These are phyloP conservation scores for Nigrospora oryzae DNA, from an alignment of 2,329 filamentous ascomycete species.

Conservation along the genomic window DNA sequence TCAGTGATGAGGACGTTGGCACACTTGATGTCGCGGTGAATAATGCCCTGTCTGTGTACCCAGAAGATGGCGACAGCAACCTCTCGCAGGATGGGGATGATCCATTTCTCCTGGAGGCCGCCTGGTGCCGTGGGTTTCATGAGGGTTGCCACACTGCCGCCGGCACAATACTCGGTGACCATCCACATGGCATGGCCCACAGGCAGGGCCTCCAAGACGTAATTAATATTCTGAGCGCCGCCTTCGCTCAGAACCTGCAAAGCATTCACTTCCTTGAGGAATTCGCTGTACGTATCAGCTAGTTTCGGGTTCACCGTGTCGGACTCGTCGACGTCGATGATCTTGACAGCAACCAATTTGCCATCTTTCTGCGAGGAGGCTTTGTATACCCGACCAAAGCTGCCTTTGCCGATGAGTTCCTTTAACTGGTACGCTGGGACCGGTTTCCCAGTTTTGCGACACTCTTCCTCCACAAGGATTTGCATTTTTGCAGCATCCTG, in stretches of 20 bases:
- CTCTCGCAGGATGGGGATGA: slow-evolving; percentile 58
- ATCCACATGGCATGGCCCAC: slow-evolving; percentile 80
- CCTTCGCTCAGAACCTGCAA: slow-evolving; percentile 66
- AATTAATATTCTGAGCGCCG: slow-evolving; percentile 71
- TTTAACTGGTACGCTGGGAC: slow-evolving; percentile 59
- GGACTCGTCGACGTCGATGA: slow-evolving; percentile 74
- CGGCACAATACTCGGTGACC: slow-evolving; percentile 78
- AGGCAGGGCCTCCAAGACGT: slow-evolving; percentile 69
- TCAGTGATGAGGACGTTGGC: slow-evolving; percentile 77
- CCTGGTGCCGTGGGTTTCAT: slow-evolving; percentile 60
- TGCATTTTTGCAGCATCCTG: slow-evolving; percentile 68
- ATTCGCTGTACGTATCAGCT: slow-evolving; percentile 60
- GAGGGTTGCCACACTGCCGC: slow-evolving; percentile 69
- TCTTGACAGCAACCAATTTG: slow-evolving; percentile 66
- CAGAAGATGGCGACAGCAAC: slow-evolving; percentile 58
- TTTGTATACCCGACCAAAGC: slow-evolving; percentile 68
- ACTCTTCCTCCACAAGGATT: slow-evolving; percentile 52
- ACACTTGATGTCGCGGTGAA: slow-evolving; percentile 65
- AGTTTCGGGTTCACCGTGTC: slow-evolving; percentile 59
- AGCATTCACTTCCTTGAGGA: slow-evolving; percentile 60
- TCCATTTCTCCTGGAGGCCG: slow-evolving; percentile 62
- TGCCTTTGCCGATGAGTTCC: slow-evolving; percentile 68
- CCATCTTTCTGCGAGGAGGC: slow-evolving; percentile 36
- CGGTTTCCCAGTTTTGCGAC: slow-evolving; percentile 48
- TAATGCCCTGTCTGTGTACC: slow-evolving; percentile 61